Conservation (phyloP, 768 basidiomycete species). For the Clitopilus hobsonii region DNA sequence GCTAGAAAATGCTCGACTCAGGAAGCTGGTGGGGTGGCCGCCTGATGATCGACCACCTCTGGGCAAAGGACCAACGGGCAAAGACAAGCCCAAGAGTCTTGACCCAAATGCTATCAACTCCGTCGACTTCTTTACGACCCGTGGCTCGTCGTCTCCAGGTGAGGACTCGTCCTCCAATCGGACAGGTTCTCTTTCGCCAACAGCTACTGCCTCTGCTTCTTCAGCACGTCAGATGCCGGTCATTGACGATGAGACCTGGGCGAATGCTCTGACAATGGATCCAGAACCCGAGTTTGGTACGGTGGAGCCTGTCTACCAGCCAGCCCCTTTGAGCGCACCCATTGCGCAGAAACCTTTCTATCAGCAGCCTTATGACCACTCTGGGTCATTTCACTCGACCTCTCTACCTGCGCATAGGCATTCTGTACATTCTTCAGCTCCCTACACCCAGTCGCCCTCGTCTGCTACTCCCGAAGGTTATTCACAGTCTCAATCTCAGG, state of each 20-base stretch:
- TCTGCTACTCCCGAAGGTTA: constrained; percentile 14
- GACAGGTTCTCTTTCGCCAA: constrained; percentile 62
- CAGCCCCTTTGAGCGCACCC: constrained; percentile 38
- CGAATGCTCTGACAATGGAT: constrained; percentile 48
- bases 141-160: constrained; percentile 35
- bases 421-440: constrained; percentile 28
- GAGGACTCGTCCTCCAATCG: constrained; percentile 45
- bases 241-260: constrained; percentile 50
- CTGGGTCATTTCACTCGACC: constrained; percentile 18
- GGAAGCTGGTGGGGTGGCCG: constrained; percentile 67
- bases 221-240: constrained; percentile 43
- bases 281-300: constrained; percentile 35
- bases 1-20: constrained; percentile 73
- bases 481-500: not conserved
- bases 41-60: constrained; percentile 68
- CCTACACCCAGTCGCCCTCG: constrained; percentile 32
- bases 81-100: constrained; percentile 65
- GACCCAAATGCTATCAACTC: constrained; percentile 9
- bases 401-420: constrained; percentile 31
- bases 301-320: constrained; percentile 38
- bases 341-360: constrained; percentile 44
- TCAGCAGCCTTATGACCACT: constrained; percentile 29
- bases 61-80: constrained; percentile 84
- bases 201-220: constrained; percentile 44
- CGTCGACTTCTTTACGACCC: constrained; percentile 29